Evolutionary conservation across 441 rosid species (phyloP).

Genomic region (Corymbia citriodora): DNA sequence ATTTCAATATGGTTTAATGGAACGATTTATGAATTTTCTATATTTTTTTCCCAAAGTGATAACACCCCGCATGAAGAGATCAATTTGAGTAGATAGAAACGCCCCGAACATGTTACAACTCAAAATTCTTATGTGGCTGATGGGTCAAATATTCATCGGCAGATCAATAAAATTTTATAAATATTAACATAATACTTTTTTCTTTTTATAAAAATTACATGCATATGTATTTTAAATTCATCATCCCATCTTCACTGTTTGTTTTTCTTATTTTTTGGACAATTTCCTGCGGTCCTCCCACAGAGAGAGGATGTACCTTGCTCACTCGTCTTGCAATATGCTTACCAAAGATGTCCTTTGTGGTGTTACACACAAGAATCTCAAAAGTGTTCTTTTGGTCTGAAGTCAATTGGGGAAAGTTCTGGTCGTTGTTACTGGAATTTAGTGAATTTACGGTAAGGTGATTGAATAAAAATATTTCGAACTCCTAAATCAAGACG

Average conservation of each 20-base stretch:
- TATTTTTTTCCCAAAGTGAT: background rate
- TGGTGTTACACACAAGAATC: background rate
- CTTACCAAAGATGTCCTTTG: background rate
- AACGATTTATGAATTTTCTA: background rate
- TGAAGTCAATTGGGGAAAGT: background rate
- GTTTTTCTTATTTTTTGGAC: background rate
- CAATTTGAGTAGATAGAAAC: background rate
- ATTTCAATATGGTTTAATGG: background rate
- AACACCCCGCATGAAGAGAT: background rate
- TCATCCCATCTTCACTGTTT: background rate
- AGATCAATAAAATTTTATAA: too few relatives aligned
- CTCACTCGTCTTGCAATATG: background rate
- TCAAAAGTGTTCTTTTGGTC: background rate
- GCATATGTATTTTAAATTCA: background rate
- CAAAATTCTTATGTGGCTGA: too few relatives aligned
- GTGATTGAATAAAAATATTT: background rate
- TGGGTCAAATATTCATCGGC: too few relatives aligned
- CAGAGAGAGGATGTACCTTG: background rate
- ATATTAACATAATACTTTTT: too few relatives aligned
- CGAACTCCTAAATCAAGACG: background rate
- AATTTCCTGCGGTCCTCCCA: background rate
- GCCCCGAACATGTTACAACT: background rate
- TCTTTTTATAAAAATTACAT: too few relatives aligned
- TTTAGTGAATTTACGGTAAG: background rate
- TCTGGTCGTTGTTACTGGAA: background rate